A percentile compares a stretch with the other conserved stretches of the same genome.
phyloP scores from a whole-genome alignment of 23 red algal species.

The Gracilaria vermiculophylla region DNA sequence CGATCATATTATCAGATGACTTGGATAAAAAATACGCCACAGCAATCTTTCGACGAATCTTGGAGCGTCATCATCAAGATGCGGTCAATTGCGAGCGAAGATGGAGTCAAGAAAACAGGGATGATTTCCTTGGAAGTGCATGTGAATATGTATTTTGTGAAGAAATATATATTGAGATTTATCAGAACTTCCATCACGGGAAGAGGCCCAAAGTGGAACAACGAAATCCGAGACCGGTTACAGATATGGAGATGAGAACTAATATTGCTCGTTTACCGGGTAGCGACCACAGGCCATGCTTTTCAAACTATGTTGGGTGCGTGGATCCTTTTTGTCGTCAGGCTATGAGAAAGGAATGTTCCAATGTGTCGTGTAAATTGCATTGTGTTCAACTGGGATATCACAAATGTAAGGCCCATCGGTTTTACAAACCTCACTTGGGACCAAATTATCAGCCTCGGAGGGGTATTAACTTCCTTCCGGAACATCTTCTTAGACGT shows the following conservation, averaged over 20 bases:
- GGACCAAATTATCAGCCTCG: not conserved
- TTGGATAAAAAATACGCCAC: constrained; percentile 42
- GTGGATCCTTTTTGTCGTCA: constrained; percentile 17
- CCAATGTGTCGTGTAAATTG: constrained; percentile 12
- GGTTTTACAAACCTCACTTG: not conserved
- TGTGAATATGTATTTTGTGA: constrained; percentile 34
- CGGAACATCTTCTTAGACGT: not conserved
- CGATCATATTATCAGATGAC: constrained; percentile 2
- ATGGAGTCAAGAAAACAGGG: constrained; percentile 9
- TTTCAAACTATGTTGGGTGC: constrained; percentile 32
- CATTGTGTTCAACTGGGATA: constrained; percentile 12
- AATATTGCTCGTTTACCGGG: not conserved
- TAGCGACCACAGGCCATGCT: not conserved
- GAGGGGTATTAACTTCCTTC: not conserved
- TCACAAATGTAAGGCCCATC: constrained; percentile 3
- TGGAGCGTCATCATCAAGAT: not conserved
- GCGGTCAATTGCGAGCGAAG: not conserved
- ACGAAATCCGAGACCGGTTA: constrained; percentile 1
- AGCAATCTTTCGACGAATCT: not conserved
- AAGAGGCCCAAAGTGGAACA: not conserved
- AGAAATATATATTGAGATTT: constrained; percentile 37
- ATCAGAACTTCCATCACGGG: constrained; percentile 17
- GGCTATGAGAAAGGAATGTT: constrained; percentile 6
- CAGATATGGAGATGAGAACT: not conserved
- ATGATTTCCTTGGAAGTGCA: constrained; percentile 13